These are phyloP conservation scores for Akanthomyces muscarius DNA, from an alignment of 2,329 filamentous ascomycete genomes.

Conservation along the genomic window DNA sequence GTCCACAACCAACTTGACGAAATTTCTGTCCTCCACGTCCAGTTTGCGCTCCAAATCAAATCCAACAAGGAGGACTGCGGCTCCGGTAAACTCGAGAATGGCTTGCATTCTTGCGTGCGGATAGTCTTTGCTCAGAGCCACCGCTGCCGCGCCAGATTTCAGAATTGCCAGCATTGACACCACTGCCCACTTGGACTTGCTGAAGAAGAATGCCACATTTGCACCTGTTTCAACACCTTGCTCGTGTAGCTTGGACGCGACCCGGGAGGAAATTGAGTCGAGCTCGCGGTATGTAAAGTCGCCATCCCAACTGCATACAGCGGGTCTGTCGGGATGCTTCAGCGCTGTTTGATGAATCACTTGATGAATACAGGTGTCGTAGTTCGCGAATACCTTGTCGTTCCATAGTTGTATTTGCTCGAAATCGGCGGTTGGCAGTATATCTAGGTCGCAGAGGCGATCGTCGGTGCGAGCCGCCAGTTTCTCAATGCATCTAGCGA, in stretches of 20 bases:
- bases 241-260: slow-evolving; percentile 30
- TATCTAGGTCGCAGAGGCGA: not conserved
- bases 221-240: slow-evolving; percentile 30
- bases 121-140: not conserved
- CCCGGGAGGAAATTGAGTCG: slow-evolving; percentile 34
- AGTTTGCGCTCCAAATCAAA: not conserved
- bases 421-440: not conserved
- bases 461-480: not conserved
- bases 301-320: not conserved
- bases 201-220: slow-evolving; percentile 33
- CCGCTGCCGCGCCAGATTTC: not conserved
- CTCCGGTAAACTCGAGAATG: not conserved
- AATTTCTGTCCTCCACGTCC: not conserved
- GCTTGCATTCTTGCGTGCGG: not conserved
- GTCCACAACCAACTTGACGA: not conserved
- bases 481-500: not conserved
- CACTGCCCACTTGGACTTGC: slow-evolving; percentile 44
- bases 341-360: not conserved
- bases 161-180: slow-evolving; percentile 45
- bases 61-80: not conserved
- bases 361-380: not conserved
- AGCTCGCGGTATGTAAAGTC: not conserved
- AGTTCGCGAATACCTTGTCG: not conserved
- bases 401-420: not conserved
- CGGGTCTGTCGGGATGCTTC: not conserved